These are phyloP conservation scores for Backusella macrospora DNA, from an alignment of 192 early-diverging fungal genomes.

Conservation along the genomic window DNA sequence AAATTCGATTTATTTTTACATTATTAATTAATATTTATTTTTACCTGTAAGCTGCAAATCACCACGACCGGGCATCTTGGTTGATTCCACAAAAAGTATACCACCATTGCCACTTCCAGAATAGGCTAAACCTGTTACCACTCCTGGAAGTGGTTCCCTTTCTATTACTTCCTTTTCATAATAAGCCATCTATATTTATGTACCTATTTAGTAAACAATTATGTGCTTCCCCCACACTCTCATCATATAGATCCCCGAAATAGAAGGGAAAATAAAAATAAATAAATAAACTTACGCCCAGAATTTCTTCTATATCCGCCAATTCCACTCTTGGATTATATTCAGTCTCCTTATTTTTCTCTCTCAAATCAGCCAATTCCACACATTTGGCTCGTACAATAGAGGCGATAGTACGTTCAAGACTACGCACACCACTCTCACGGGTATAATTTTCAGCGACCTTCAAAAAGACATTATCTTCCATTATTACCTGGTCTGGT, in stretches of 20 bases:
- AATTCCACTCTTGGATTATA: slow-evolving; percentile 54
- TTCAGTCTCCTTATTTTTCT: slow-evolving; percentile 32
- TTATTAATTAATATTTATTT: background rate
- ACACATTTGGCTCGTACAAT: slow-evolving; percentile 74
- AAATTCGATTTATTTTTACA: too few species aligned
- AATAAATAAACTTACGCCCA: slow-evolving; percentile 54
- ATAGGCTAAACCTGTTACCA: slow-evolving; percentile 85
- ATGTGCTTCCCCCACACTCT: background rate
- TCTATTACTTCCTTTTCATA: slow-evolving; percentile 66
- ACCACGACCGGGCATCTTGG: slow-evolving; percentile 72
- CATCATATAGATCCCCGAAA: background rate
- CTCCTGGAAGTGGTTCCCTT: slow-evolving; percentile 61
- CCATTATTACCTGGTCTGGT: slow-evolving; percentile 50
- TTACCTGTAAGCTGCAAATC: slow-evolving; percentile 66
- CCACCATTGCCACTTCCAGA: slow-evolving; percentile 72
- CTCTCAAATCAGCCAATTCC: slow-evolving; percentile 62
- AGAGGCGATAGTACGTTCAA: slow-evolving; percentile 73
- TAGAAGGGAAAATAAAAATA: too few species aligned
- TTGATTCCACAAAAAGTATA: slow-evolving; percentile 82
- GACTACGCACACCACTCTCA: slow-evolving; percentile 78
- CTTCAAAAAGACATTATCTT: slow-evolving; percentile 59
- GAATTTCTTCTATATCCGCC: slow-evolving; percentile 62
- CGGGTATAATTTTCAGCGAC: slow-evolving; percentile 77
- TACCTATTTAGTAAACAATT: too few species aligned
- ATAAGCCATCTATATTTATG: slow-evolving; percentile 42